Base-by-base conservation (phyloP, 1,284 basidiomycete species). In the Leccinum griseonigrum region DNA sequence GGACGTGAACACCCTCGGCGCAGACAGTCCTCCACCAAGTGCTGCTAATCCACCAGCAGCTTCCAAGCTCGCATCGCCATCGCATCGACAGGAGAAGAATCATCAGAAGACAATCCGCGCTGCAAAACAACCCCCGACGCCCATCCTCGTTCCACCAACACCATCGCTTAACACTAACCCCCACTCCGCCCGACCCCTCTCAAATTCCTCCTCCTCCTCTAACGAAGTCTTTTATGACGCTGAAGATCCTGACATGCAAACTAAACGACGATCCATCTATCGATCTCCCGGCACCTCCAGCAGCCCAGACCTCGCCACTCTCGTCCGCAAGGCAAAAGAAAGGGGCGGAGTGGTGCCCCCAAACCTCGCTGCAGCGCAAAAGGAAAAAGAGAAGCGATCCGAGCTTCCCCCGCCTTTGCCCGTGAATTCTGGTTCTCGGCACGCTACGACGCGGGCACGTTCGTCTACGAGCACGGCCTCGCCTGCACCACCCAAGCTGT, bases 201-300 rank as follows among this genome's bases (percentile, higher is more conserved):
- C 77, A 0, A 48, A 48, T 31, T 75, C 75, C 0, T 68, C 74
- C 1, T 69, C 74, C 14, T 82, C 84, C 18, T 81, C 81, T 31
- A 78, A 80, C 66, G 87, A 90, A 64, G 70, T 86, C 51, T 83
- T 83, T 68, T 83, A 82, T 75, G 88, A 90, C 74, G 79, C 81
- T 38, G 87, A 88, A 64, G 86, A 88, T 64, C 69, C 77, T 4
- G 86, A 88, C 67, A 80, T 83, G 67, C 84, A 87, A 68, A 84
- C 85, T 22, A 91, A 91, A 74, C 85, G 92, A 50, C 83, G 92
- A 58, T 92, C 90, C 66, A 85, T 95, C 78, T 94, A 94, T 74
- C 83, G 94, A 62, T 88, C 90, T n/a, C 81, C 90, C 7, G 94
- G 93, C 55, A 94, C 92, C 2, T 90, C 92, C 28, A 92, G 90